phyloP scores from a whole-genome alignment of 208 protist genomes.

The Herpetomonas samuelpessoai region DNA sequence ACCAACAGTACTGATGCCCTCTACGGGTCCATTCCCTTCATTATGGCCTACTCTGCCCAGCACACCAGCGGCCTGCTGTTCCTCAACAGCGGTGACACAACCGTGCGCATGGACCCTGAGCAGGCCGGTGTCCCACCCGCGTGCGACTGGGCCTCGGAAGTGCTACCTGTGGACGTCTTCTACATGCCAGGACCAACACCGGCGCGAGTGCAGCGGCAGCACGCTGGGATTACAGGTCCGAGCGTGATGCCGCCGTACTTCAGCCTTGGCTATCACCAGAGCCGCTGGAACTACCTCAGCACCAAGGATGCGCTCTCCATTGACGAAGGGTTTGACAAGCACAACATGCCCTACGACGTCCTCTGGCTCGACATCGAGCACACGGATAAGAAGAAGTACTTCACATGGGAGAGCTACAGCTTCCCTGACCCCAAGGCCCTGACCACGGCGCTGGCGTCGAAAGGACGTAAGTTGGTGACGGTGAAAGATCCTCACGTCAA shows the following conservation, averaged over 20 bases:
- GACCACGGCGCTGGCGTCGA: conserved; percentile 80
- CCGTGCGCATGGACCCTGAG: conserved; percentile 28
- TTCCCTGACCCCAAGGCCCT: conserved; percentile 95
- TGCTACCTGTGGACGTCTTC: conserved; percentile 96
- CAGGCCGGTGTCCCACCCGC: conserved; percentile 22
- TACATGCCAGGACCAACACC: conserved; percentile 93
- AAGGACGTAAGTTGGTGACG: conserved; percentile 95
- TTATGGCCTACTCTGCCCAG: conserved; percentile 81
- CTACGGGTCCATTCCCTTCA: conserved; percentile 97
- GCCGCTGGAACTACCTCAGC: conserved; percentile 97
- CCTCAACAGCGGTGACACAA: conserved; percentile 93
- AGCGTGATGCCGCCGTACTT: conserved; percentile 96
- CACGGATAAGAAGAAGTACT: conserved; percentile 98
- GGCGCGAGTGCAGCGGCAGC: conserved; percentile 87
- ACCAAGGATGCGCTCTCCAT: conserved; percentile 90
- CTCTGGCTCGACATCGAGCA: conserved; percentile 99
- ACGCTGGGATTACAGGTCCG: conserved; percentile 92
- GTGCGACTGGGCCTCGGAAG: conserved; percentile 92
- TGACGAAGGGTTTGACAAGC: conserved; percentile 91
- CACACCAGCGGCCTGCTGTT: conserved; percentile 90
- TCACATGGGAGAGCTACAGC: conserved; percentile 96
- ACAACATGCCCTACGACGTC: conserved; percentile 98
- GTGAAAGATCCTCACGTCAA: conserved; percentile 99
- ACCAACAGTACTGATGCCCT: conserved; percentile 93
- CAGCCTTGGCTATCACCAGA: conserved; percentile 98